A percentile compares a stretch with the other conserved stretches of the same genome.
These are phyloP conservation scores for Leccinum uliginosum DNA, from an alignment of 768 basidiomycete genomes.

Conservation along the genomic window DNA sequence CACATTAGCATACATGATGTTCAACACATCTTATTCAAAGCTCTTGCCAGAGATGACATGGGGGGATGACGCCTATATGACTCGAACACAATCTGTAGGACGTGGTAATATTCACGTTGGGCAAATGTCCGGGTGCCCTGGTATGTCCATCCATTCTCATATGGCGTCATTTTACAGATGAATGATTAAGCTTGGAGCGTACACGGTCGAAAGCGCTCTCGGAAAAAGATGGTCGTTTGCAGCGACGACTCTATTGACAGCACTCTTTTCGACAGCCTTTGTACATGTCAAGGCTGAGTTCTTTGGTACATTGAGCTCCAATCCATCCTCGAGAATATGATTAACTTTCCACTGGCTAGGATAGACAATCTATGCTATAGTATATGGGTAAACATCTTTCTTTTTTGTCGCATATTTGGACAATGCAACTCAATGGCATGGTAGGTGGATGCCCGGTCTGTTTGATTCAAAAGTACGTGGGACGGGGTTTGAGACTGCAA, in stretches of 20 bases:
- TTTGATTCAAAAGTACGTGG: constrained; percentile 83
- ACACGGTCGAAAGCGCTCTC: constrained; percentile 62
- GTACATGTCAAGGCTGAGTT: constrained; percentile 51
- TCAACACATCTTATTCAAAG: constrained; percentile 88
- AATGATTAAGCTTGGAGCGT: constrained; percentile 71
- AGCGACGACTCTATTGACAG: constrained; percentile 70
- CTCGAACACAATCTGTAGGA: constrained; percentile 72
- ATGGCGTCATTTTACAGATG: not conserved
- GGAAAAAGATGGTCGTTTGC: constrained; percentile 73
- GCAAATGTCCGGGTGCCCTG: constrained; percentile 79
- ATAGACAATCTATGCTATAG: constrained; percentile 81
- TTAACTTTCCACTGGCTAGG: not conserved
- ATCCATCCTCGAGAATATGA: not conserved
- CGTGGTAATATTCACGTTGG: constrained; percentile 80
- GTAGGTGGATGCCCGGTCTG: constrained; percentile 78
- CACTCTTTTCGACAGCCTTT: constrained; percentile 69
- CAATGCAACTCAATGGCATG: not conserved
- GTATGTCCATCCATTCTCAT: constrained; percentile 38
- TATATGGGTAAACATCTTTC: constrained; percentile 50
- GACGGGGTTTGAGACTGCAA: constrained; percentile 84
- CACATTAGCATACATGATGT: constrained; percentile 77
- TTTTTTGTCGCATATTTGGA: not conserved
- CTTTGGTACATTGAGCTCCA: constrained; percentile 36
- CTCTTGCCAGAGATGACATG: constrained; percentile 61
- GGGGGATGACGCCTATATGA: constrained; percentile 34